Evolutionary conservation across 106 monocot species (phyloP).

Genomic region (Alisma plantagoaquatica): DNA sequence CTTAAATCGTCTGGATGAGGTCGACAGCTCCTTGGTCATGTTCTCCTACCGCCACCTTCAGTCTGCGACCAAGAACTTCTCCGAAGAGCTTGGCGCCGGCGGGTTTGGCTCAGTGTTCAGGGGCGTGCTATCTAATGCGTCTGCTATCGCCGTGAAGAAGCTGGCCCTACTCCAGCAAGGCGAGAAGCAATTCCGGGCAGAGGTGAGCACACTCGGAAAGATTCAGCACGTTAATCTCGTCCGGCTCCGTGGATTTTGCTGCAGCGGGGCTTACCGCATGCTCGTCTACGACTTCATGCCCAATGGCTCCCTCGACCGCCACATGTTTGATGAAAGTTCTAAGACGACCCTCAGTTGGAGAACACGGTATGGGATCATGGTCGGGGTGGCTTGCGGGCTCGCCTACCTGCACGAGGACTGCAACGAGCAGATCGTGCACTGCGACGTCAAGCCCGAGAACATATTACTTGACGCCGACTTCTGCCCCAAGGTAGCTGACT

Average conservation of each 20-base stretch:
- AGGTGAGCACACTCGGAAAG: conserved; percentile 2
- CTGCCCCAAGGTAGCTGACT: no score
- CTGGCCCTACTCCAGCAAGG: not conserved
- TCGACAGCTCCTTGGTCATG: not conserved
- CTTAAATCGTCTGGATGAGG: not conserved
- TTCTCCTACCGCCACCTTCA: not conserved
- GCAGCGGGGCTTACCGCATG: not conserved
- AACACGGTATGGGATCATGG: not conserved
- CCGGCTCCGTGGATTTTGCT: conserved; percentile 8
- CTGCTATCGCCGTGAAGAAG: conserved; percentile 1
- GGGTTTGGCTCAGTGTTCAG: conserved; percentile 6
- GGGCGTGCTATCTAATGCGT: not conserved
- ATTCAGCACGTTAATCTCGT: conserved; percentile 6
- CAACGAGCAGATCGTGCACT: no score
- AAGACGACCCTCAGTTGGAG: not conserved
- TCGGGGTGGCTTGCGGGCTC: not conserved
- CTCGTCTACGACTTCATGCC: conserved; percentile 6
- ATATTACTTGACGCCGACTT: no score
- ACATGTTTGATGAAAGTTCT: not conserved
- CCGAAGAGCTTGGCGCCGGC: conserved; percentile 4
- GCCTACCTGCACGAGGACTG: conserved; percentile 6
- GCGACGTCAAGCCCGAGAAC: no score
- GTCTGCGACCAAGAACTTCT: conserved; percentile 2
- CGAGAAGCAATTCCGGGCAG: no score
- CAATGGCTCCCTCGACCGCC: not conserved